Conservation (phyloP, 768 basidiomycete genomes). For the Mycena belliarum region DNA sequence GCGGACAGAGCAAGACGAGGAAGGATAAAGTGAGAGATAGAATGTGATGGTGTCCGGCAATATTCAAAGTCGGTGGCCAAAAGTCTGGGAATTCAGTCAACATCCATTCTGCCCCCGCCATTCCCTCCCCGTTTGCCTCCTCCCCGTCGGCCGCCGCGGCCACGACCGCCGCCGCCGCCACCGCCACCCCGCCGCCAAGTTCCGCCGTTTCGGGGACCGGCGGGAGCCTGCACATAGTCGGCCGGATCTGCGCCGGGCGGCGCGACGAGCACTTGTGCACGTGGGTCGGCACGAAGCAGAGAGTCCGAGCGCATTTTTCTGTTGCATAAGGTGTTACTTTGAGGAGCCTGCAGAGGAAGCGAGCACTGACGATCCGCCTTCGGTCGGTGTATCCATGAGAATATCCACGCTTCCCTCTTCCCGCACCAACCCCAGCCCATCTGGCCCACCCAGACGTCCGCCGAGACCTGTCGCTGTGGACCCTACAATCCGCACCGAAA, state of each 20-base stretch:
- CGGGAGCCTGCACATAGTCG: slow-evolving; percentile 43
- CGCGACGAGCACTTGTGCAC: slow-evolving; percentile 66
- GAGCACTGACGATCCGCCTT: slow-evolving; percentile 57
- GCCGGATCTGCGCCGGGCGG: slow-evolving; percentile 66
- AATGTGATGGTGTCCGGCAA: slow-evolving; percentile 14
- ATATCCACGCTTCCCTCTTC: slow-evolving; percentile 59
- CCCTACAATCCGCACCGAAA: slow-evolving; percentile 67
- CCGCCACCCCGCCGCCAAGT: slow-evolving; percentile 33
- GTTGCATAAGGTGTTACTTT: neutral
- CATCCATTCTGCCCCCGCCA: slow-evolving; percentile 50
- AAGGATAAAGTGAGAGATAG: slow-evolving; percentile 17
- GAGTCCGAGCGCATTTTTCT: slow-evolving; percentile 90
- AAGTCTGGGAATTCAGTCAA: slow-evolving; percentile 41
- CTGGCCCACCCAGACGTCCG: slow-evolving; percentile 55
- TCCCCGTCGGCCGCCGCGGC: slow-evolving; percentile 38
- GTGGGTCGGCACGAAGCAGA: slow-evolving; percentile 59
- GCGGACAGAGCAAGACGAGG: slow-evolving; percentile 14
- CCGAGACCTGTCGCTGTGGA: slow-evolving; percentile 51
- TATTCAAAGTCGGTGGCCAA: slow-evolving; percentile 3
- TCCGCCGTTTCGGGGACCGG: slow-evolving; percentile 35
- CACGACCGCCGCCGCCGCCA: slow-evolving; percentile 11
- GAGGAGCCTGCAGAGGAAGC: neutral
- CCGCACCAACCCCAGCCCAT: slow-evolving; percentile 54
- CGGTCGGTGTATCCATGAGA: slow-evolving; percentile 53
- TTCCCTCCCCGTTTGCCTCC: slow-evolving; percentile 37